Evolutionary conservation across 179 eudicot genomes (phyloP), one percentile per base, ranked within the genome.

Genomic region (Pouteria campechiana): DNA sequence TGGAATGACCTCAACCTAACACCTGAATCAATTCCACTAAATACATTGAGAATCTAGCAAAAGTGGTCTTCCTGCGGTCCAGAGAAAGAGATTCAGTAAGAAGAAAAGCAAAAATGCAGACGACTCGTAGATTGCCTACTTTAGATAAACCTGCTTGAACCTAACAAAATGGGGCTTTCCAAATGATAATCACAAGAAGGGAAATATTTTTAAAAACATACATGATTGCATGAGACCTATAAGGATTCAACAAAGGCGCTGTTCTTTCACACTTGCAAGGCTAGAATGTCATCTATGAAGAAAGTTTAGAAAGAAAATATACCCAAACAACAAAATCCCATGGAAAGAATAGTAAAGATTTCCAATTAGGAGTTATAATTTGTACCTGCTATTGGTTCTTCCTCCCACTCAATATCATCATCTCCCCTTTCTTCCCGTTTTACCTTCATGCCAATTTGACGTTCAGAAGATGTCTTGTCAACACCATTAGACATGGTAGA

Each of bases 401-500:
- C 96, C 63, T 90, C 96, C 96, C 96, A 80, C 31, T 74, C 79
- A 55, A 61, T 70, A 43, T 85, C 85, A 14, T 72, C 90, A n/a
- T 57, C 78, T 16, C 48, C 80, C 31, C 52, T 72, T 18, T 57
- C 79, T 13, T 63, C 92, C 37, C 69, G 82, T 67, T 79, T 77
- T 8, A 75, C 48, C 51, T 87, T 92, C 69, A 69, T 25, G 54
- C 93, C 96, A 63, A 82, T 76, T 69, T 69, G 83, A 28, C 85
- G 84, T 47, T 69, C 73, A 55, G 68, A 64, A 33, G 69, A 57
- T 23, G 52, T 53, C 37, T 24, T 40, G 45, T 48, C 11, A 18
- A 28, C 68, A 15, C 22, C 50, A 54, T 55, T 64, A 17, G 68
- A 36, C 32, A 32, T 47, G 11, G 44, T 50, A 37, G 32, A 36